Evolutionary conservation across 139 green algal species (phyloP).

Genomic region (Volvox africanus): DNA sequence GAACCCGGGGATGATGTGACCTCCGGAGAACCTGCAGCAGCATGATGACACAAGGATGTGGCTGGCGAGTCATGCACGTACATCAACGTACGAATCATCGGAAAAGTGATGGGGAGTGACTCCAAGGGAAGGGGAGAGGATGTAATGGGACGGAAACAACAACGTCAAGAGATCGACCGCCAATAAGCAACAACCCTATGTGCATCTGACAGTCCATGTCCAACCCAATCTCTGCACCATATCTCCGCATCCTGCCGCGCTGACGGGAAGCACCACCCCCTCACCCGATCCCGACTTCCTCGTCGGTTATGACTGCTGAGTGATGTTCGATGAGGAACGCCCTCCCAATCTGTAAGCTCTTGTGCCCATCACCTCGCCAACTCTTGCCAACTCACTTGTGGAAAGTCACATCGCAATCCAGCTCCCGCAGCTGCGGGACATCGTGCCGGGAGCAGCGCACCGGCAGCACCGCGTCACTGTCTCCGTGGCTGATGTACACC

Average conservation of each 20-base stretch:
- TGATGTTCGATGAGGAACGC: background rate
- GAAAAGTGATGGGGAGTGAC: background rate
- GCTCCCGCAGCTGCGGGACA: constrained; percentile 27
- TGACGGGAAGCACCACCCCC: too few species aligned
- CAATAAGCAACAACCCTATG: background rate
- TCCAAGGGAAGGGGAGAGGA: background rate
- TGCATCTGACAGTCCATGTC: background rate
- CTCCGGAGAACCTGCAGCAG: background rate
- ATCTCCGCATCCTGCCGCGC: background rate
- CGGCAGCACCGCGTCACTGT: constrained; percentile 43
- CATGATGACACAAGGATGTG: background rate
- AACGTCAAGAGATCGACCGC: background rate
- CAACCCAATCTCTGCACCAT: background rate
- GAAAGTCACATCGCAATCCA: background rate
- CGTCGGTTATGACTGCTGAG: too few species aligned
- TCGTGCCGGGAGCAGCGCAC: constrained; percentile 48
- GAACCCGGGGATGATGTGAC: constrained; percentile 12
- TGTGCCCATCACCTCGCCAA: background rate
- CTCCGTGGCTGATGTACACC: constrained; percentile 53
- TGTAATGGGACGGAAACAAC: background rate
- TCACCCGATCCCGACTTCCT: too few species aligned
- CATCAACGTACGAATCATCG: too few species aligned
- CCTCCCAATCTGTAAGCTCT: background rate
- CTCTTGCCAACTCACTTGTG: background rate
- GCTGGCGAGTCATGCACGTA: background rate